Evolutionary conservation across 805 yeast genomes (phyloP), one percentile per base, ranked within the genome.

Genomic region (Kluyveromyces aestuarii): DNA sequence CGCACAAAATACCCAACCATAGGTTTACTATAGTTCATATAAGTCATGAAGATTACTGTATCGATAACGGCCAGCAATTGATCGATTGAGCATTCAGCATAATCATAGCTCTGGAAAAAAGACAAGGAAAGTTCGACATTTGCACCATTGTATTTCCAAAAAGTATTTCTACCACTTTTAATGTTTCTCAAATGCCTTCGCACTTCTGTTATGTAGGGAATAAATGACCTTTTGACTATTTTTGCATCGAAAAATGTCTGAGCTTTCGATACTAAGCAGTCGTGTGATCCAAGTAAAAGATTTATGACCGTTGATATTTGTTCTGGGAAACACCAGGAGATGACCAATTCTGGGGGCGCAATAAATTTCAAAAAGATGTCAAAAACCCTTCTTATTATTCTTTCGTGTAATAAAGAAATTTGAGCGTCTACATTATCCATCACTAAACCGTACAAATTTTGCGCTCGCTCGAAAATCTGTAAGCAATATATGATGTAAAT

Each of bases 1-100:
- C 98, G 72, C 6, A 91, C 72, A 18, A 91, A 75, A 0, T 98
- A 93, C 0, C 91, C 96, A 13, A 91, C 75, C 61, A 91, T 72
- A 52, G 83, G 75, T 0, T 87, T 85, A 48, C 79, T 79, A 30
- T 79, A 77, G n/a, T 79, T 61, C 50, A 80, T 70, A 60, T 93
- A 91, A 51, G 93, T 79, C 46, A 79, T 72, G 57, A 91, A 87
- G 17, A 93, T 70, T 1, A 87, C 74, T 0, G 96, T 84, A 59
- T 91, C 99, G 2, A 93, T 76, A 1, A 75, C 50, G 6, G 58
- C 59, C 5, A 72, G 60, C 42, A 79, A 66, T 10, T 71, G 62
- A 0, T 77, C 75, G 1, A 62, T 58, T 5, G 56, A 53, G 13
- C 65, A 54, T 27, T 70, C 66, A 4, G 66, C 63, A 50, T 61